Evolutionary conservation across 345 rosid species (phyloP).

Genomic region (Eucalyptus camaldulensis): DNA sequence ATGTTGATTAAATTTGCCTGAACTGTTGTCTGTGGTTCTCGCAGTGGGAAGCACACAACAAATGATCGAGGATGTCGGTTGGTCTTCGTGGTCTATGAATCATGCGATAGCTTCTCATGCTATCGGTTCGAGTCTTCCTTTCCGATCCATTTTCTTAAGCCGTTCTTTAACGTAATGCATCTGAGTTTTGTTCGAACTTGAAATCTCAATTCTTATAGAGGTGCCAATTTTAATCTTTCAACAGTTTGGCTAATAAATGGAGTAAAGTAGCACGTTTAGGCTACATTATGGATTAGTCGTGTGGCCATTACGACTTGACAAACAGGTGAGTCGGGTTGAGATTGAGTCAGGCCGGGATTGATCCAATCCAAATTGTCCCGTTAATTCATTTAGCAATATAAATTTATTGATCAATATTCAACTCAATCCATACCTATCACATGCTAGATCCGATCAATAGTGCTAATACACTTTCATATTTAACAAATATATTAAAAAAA

Average conservation of each 20-base stretch:
- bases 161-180: background rate
- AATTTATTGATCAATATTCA: too few relatives aligned
- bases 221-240: background rate
- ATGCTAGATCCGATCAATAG: too few relatives aligned
- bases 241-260: background rate
- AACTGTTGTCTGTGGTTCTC: background rate
- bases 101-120: background rate
- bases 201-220: background rate
- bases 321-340: rapidly evolving
- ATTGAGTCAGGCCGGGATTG: too few relatives aligned
- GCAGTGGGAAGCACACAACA: background rate
- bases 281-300: background rate
- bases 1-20: background rate
- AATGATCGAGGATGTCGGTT: background rate
- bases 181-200: background rate
- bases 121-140: background rate
- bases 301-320: background rate
- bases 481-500: too few relatives aligned
- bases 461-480: too few relatives aligned
- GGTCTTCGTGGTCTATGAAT: background rate
- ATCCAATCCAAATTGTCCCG: too few relatives aligned
- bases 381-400: too few relatives aligned
- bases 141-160: background rate
- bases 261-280: background rate
- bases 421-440: too few relatives aligned